A percentile compares a stretch with the other conserved stretches of the same genome.
These are phyloP conservation scores for Tarenaya hassleriana DNA, from an alignment of 345 rosid genomes.

Conservation along the genomic window DNA sequence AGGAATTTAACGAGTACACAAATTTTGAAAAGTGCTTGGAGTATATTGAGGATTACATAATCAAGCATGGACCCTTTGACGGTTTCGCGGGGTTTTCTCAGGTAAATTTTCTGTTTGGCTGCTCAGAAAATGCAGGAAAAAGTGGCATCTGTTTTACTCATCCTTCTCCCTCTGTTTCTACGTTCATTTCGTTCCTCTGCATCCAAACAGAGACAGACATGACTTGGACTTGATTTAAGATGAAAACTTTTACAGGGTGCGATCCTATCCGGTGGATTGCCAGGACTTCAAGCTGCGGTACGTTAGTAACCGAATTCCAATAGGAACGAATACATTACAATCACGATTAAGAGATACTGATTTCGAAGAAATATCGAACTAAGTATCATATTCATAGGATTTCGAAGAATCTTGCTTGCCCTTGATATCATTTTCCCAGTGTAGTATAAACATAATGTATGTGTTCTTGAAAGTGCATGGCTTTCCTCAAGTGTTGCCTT, in stretches of 20 bases:
- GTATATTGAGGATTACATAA: conserved; percentile 54
- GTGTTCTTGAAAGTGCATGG: no score
- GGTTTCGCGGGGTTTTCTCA: conserved; percentile 88
- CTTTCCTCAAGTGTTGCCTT: not conserved
- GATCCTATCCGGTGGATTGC: conserved; percentile 57
- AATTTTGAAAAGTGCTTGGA: conserved; percentile 69
- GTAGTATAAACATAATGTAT: no score
- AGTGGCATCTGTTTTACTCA: not conserved
- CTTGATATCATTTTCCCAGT: no score
- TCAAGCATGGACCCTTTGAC: conserved; percentile 72
- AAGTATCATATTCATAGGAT: no score
- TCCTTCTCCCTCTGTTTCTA: no score
- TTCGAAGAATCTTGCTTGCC: no score
- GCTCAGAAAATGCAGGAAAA: conserved; percentile 6
- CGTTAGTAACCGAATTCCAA: conserved; percentile 6
- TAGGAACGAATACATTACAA: no score
- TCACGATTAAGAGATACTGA: not conserved
- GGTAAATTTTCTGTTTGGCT: conserved; percentile 31
- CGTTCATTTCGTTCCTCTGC: not conserved
- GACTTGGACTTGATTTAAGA: not conserved
- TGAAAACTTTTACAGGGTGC: conserved; percentile 50
- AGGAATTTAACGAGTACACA: conserved; percentile 69
- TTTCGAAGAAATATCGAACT: not conserved
- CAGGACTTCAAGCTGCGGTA: conserved; percentile 73
- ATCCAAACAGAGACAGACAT: not conserved